Evolutionary conservation across 169 alveolate genomes (phyloP).

Genomic region (Plasmodium malariae): DNA sequence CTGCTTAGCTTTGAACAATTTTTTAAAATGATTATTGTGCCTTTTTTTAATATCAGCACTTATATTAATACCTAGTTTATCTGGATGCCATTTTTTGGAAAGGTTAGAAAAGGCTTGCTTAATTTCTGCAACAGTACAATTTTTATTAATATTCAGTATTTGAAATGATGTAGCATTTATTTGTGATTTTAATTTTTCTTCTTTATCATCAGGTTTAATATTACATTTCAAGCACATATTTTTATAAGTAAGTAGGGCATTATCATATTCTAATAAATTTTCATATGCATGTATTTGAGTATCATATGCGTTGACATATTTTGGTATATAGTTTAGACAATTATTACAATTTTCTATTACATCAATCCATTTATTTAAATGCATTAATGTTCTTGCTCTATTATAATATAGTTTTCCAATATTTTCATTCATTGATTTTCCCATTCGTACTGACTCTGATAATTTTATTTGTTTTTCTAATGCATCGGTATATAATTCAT

Average conservation of each 20-base stretch:
- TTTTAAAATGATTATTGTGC: conserved; percentile 82
- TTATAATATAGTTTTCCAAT: conserved; percentile 85
- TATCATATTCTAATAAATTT: conserved; percentile 82
- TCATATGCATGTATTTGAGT: conserved; percentile 85
- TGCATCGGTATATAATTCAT: conserved; percentile 81
- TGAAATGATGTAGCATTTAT: conserved; percentile 85
- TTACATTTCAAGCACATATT: conserved; percentile 83
- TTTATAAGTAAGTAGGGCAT: conserved; percentile 77
- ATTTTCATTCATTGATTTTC: conserved; percentile 77
- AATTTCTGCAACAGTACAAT: conserved; percentile 79
- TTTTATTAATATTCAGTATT: conserved; percentile 77
- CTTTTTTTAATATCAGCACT: conserved; percentile 80
- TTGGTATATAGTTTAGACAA: conserved; percentile 83
- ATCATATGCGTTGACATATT: conserved; percentile 83
- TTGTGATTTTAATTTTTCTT: conserved; percentile 78
- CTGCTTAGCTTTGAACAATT: conserved; percentile 83
- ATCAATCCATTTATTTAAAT: conserved; percentile 83
- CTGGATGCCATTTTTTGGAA: conserved; percentile 88
- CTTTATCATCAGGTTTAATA: conserved; percentile 80
- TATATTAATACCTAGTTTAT: conserved; percentile 78
- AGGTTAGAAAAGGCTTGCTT: conserved; percentile 83
- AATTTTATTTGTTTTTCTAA: conserved; percentile 79
- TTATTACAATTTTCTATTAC: conserved; percentile 83
- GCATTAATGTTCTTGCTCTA: conserved; percentile 85
- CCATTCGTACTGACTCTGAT: conserved; percentile 23